These are phyloP conservation scores for Penicillium sp. DNA, from an alignment of 2,329 filamentous ascomycete species.

Conservation along the genomic window DNA sequence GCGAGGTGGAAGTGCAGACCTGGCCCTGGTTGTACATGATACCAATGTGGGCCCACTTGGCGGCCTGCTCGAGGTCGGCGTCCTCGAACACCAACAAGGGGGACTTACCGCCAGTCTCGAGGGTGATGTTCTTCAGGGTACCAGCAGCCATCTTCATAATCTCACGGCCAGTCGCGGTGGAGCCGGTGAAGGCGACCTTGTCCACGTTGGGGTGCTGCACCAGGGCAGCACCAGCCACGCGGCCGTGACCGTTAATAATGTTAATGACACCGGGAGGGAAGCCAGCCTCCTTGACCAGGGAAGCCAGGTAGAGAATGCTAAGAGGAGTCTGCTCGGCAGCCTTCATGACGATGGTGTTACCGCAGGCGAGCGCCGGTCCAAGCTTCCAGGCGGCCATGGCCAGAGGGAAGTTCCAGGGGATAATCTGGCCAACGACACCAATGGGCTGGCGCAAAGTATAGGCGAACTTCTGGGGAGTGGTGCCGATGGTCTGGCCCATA, in stretches of 20 bases:
- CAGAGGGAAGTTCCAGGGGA: slow-evolving; percentile 79
- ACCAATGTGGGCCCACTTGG: slow-evolving; percentile 47
- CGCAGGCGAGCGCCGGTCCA: slow-evolving; percentile 28
- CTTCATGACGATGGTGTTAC: slow-evolving; percentile 30
- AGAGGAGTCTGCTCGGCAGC: slow-evolving; percentile 30
- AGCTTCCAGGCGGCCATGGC: slow-evolving; percentile 30
- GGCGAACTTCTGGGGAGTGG: slow-evolving; percentile 68
- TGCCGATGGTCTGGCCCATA: slow-evolving; percentile 73
- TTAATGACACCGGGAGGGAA: slow-evolving; percentile 30
- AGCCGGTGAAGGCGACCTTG: slow-evolving; percentile 29
- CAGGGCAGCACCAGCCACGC: slow-evolving; percentile 27
- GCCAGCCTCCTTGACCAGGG: slow-evolving; percentile 27
- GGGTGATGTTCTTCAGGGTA: slow-evolving; percentile 48
- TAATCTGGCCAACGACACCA: slow-evolving; percentile 83
- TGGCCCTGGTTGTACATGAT: slow-evolving; percentile 66
- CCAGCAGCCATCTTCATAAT: slow-evolving; percentile 32
- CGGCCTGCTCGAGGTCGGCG: slow-evolving; percentile 48
- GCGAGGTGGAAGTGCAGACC: slow-evolving; percentile 66
- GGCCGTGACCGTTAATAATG: slow-evolving; percentile 27
- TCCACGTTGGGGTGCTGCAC: slow-evolving; percentile 24
- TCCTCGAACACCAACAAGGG: slow-evolving; percentile 49
- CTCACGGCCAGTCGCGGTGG: slow-evolving; percentile 27
- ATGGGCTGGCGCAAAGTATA: slow-evolving; percentile 79
- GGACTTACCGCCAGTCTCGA: slow-evolving; percentile 55
- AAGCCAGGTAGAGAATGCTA: slow-evolving; percentile 26